Evolutionary conservation across 352 stramenopile genomes (phyloP).

Genomic region (Phytophthora hibernalis): DNA sequence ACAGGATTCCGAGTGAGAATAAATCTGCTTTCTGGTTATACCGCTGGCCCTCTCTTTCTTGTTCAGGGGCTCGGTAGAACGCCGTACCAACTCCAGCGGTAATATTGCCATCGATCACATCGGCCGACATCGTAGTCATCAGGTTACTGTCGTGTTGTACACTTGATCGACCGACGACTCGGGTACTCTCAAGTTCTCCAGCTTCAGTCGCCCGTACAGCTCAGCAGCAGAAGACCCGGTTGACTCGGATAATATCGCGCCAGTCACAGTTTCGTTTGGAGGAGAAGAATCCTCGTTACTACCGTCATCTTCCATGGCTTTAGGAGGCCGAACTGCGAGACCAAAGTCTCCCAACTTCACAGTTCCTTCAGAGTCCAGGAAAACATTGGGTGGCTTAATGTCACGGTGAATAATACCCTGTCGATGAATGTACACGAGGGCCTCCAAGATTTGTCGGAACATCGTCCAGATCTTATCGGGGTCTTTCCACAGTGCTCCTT

Average conservation of each 20-base stretch:
- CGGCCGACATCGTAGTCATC: conserved; percentile 64
- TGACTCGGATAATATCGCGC: conserved; percentile 54
- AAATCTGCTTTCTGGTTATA: conserved; percentile 95
- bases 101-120: conserved; percentile 75
- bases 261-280: conserved; percentile 30
- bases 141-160: conserved; percentile 34
- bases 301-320: conserved; percentile 52
- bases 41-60: conserved; percentile 87
- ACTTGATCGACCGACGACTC: conserved; percentile 33
- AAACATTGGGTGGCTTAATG: conserved; percentile 95
- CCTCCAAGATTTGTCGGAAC: conserved; percentile 95
- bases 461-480: conserved; percentile 94
- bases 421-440: conserved; percentile 94
- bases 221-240: conserved; percentile 75
- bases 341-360: conserved; percentile 96
- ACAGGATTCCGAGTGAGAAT: conserved; percentile 95
- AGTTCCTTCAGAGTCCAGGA: conserved; percentile 92
- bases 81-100: conserved; percentile 95
- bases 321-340: conserved; percentile 87
- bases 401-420: conserved; percentile 95
- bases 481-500: conserved; percentile 82
- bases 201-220: conserved; percentile 68
- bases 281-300: conserved; percentile 30
- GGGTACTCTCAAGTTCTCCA: conserved; percentile 77
- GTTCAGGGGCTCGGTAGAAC: conserved; percentile 96